Evolutionary conservation across 2,329 filamentous ascomycete genomes (phyloP), one percentile per base, ranked within the genome.

Genomic region (Coleophoma cylindrospora): DNA sequence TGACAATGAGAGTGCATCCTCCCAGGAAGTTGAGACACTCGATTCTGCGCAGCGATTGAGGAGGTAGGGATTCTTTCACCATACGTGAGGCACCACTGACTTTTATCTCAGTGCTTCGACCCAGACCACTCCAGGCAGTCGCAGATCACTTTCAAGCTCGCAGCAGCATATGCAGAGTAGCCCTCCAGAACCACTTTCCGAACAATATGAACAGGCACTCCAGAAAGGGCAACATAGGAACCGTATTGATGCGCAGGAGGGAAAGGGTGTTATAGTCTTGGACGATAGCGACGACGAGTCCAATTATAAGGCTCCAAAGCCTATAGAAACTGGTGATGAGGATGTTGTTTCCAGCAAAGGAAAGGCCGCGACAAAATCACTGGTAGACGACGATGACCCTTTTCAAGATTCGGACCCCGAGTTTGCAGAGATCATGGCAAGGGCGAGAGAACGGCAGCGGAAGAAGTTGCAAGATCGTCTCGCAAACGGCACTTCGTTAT

Each of bases 351-450:
- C 7, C 27, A 27, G 9, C 27, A 27, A 7, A 5, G 27, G 7
- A 3, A 27, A 27, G 7, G 7, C 27, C 9, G 27, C 2, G 3
- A 27, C 27, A 27, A 27, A 27, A 27, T 10, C 9, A 27, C 27
- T 27, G 6, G 27, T 40, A 10, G 54, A 57, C 14, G 53, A 59
- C 3, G 62, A 65, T 13, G 64, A 66, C 27, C 27, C 27, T 10
- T 27, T 27, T 5, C 27, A 27, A 27, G 7, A 27, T 27, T 27
- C 27, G 9, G 27, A 27, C 9, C 27, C 27, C 47, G 62, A 65
- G 43, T 63, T 60, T 40, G 58, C 64, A 13, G 63, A 66, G 34
- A 46, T 66, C n/a, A 50, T 65, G 12, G 49, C 50, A 40, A 51
- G 53, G 43, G 64, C 63, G 14, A 49, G 57, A 34, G 57, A 64